Base-by-base conservation (phyloP, 2,329 filamentous ascomycete genomes). In the Diaporthe aspalathi region DNA sequence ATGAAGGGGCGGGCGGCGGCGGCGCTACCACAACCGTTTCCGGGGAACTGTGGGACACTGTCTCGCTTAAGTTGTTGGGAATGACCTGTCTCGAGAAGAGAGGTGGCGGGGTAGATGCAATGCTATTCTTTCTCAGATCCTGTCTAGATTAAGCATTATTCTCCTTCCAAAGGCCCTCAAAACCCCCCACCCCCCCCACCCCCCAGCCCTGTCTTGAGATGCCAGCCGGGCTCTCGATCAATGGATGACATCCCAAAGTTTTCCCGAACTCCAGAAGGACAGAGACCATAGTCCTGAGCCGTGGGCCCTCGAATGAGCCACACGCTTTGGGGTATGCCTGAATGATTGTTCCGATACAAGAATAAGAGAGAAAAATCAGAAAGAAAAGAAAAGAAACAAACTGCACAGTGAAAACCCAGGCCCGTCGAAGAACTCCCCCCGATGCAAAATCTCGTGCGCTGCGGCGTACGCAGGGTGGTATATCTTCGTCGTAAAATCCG, bases 131-230 rank as follows among this genome's bases (percentile, higher is more conserved):
- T 63, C 60, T 70, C 54, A 67, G 70, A 70, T 67, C 67, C 70
- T 70, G 70, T 72, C 70, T 70, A 72, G 32, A 72, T 70, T 70
- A 72, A 52, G 70, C 70, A 72, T 70, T 72, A 72, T 57, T 47
- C n/a, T 50, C 24, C 29, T 49, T n/a, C 56, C 56, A 20, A n/a
- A 29, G 29, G 20, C 8, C 14, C 60, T 35, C 32, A 43, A 7
- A 8, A 7, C 17, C 3, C 7, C 4, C 17, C 22, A 9, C 22
- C n/a, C 11, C 32, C 17, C 22, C 8, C 35, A 14, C 11, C 22
- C 17, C 50, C 50, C 22, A 29, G 50, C 29, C 32, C n/a, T 22
- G 12, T 29, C 45, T 24, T 22, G 45, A 65, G 45, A 50, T 50
- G 43, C 27, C 35, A 38, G 43, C n/a, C 24, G 20, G 29, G 11